Conservation (phyloP, 2,329 filamentous ascomycete genomes). For the Apiospora marii region DNA sequence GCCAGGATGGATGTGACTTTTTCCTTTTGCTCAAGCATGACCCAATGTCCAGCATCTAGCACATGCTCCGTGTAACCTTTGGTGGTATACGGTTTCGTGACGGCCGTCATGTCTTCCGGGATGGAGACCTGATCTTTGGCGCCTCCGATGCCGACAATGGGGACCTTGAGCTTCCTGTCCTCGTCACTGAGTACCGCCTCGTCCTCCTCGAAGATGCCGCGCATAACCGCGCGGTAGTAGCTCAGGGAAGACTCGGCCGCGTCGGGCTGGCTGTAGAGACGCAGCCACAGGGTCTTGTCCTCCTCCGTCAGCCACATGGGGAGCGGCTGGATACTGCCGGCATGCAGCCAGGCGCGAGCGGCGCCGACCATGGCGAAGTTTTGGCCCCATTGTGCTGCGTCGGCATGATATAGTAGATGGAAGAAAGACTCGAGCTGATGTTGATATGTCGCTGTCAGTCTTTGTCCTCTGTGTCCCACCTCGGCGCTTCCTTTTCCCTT, state of each 20-base stretch:
- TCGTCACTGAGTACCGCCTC: conserved; percentile 23
- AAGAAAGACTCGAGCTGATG: conserved; percentile 27
- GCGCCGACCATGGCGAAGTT: conserved; percentile 26
- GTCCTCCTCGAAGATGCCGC: conserved; percentile 24
- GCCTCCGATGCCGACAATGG: conserved; percentile 13
- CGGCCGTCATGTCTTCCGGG: not conserved
- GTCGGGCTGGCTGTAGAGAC: conserved; percentile 21
- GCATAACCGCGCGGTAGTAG: conserved; percentile 24
- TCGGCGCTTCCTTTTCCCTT: not conserved
- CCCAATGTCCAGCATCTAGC: conserved; percentile 27
- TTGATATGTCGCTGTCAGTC: not conserved
- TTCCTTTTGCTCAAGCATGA: conserved; percentile 27
- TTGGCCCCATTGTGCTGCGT: conserved; percentile 24
- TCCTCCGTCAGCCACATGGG: conserved; percentile 25
- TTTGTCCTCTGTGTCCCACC: not conserved
- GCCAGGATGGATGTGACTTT: conserved; percentile 3
- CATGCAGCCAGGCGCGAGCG: conserved; percentile 27
- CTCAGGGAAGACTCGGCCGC: conserved; percentile 24
- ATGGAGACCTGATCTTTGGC: not conserved
- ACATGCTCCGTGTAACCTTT: conserved; percentile 22
- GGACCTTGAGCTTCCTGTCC: conserved; percentile 22
- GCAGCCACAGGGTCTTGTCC: conserved; percentile 25
- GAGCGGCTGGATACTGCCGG: conserved; percentile 25
- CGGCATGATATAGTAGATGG: conserved; percentile 18
- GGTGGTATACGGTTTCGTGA: conserved; percentile 21